phyloP scores from a whole-genome alignment of 495 filamentous ascomycete species.

The Hypoxylon fuscum region DNA sequence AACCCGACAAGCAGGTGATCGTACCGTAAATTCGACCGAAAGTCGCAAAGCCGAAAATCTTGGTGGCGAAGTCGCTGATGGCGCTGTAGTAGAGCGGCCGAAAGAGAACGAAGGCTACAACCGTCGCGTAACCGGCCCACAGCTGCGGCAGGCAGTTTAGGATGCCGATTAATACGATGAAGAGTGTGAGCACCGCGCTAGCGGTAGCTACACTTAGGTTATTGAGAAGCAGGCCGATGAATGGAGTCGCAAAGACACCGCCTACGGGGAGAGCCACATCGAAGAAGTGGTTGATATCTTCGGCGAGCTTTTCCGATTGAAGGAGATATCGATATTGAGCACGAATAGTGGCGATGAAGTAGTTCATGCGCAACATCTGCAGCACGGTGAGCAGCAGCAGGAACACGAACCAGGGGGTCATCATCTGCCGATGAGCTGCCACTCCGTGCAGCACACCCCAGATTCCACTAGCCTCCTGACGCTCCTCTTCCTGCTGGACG shows the following conservation, averaged over 20 bases:
- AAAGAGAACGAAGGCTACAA: constrained; percentile 44
- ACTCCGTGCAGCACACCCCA: constrained; percentile 62
- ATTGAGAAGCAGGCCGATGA: constrained; percentile 61
- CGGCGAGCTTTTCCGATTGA: constrained; percentile 46
- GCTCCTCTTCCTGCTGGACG: constrained; percentile 61
- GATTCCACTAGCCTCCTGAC: constrained; percentile 58
- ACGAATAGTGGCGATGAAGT: constrained; percentile 62
- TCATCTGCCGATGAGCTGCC: constrained; percentile 57
- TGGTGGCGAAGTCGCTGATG: constrained; percentile 65
- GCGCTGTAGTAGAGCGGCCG: constrained; percentile 59
- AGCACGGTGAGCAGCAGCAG: constrained; percentile 59
- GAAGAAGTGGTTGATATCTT: constrained; percentile 60
- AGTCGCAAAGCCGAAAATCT: constrained; percentile 65
- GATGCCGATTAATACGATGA: constrained; percentile 57
- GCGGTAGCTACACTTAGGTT: constrained; percentile 58
- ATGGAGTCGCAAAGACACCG: constrained; percentile 58
- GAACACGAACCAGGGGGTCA: constrained; percentile 58
- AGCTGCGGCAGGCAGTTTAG: constrained; percentile 47
- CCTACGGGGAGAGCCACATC: constrained; percentile 60
- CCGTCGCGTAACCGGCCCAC: constrained; percentile 45
- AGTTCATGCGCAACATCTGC: constrained; percentile 65
- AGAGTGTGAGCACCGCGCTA: constrained; percentile 50
- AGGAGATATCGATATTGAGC: constrained; percentile 58
- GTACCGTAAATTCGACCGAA: constrained; percentile 65
- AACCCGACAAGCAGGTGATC: constrained; percentile 60